A percentile compares a stretch with the other conserved stretches of the same genome.
Conservation (phyloP, 2,329 filamentous ascomycete genomes). For the Simplicillium sp. region DNA sequence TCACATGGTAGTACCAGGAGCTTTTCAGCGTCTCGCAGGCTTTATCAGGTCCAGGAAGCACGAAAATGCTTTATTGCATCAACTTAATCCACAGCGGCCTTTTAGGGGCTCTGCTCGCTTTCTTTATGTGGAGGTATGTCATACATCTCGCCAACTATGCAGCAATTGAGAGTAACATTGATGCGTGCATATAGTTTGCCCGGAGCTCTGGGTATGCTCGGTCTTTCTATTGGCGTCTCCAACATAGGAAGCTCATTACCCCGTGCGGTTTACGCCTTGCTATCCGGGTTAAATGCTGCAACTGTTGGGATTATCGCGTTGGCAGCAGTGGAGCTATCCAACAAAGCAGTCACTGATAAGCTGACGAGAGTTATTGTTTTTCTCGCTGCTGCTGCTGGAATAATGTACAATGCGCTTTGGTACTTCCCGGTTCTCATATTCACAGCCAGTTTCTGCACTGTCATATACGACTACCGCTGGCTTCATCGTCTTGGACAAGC, state of each 20-base stretch:
- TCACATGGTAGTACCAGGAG: constrained; percentile 58
- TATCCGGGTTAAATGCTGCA: constrained; percentile 63
- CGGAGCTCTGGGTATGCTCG: constrained; percentile 62
- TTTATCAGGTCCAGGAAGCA: constrained; percentile 57
- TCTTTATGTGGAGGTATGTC: constrained; percentile 54
- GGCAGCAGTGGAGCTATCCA: constrained; percentile 56
- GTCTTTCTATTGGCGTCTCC: constrained; percentile 53
- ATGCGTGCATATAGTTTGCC: constrained; percentile 48
- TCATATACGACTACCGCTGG: constrained; percentile 47
- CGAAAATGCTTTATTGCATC: constrained; percentile 64
- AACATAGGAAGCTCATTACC: constrained; percentile 51
- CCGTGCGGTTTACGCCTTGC: constrained; percentile 53
- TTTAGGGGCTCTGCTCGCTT: constrained; percentile 44
- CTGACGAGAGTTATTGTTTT: constrained; percentile 56
- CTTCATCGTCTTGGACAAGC: constrained; percentile 23
- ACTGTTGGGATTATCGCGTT: constrained; percentile 65
- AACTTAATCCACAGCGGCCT: constrained; percentile 54
- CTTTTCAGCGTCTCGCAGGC: constrained; percentile 63
- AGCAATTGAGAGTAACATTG: too few relatives aligned
- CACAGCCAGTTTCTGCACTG: constrained; percentile 38
- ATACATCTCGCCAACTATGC: too few relatives aligned
- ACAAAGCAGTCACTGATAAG: constrained; percentile 58
- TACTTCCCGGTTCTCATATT: constrained; percentile 61
- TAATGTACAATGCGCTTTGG: constrained; percentile 66
- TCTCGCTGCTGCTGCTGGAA: constrained; percentile 50